Conservation (phyloP, 2,329 filamentous ascomycete species). For the Scolecobasidium constrictum region DNA sequence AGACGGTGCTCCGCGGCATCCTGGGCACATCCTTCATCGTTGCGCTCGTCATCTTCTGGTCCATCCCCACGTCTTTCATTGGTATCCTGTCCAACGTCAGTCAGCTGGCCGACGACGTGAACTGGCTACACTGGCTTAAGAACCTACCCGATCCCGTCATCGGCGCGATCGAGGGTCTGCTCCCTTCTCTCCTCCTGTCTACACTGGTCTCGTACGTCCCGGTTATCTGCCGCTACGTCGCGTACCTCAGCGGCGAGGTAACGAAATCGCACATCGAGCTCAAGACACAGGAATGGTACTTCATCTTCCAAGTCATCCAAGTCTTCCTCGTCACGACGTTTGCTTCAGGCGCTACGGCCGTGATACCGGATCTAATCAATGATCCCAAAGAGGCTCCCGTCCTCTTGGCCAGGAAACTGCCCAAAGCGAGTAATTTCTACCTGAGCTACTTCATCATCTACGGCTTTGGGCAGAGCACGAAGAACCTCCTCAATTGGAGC, state of each 20-base stretch:
- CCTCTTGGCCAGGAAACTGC: constrained; percentile 63
- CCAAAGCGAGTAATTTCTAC: constrained; percentile 85
- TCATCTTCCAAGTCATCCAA: constrained; percentile 80
- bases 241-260: constrained; percentile 1
- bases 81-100: constrained; percentile 34
- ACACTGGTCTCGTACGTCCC: constrained; percentile 81
- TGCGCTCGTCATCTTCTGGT: constrained; percentile 34
- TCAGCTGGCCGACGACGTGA: constrained; percentile 39
- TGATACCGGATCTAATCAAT: constrained; percentile 50
- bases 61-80: constrained; percentile 33
- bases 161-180: constrained; percentile 73
- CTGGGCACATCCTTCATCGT: constrained; percentile 27
- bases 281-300: constrained; percentile 85
- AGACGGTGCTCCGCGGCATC: constrained; percentile 20
- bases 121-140: constrained; percentile 64
- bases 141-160: constrained; percentile 59
- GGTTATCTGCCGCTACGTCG: constrained; percentile 59
- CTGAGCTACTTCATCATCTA: constrained; percentile 92
- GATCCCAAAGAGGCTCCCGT: constrained; percentile 51
- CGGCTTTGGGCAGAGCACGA: constrained; percentile 67
- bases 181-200: constrained; percentile 69
- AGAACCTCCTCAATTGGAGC: constrained; percentile 60
- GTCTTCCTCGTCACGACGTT: constrained; percentile 84
- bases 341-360: constrained; percentile 65
- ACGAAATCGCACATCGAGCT: constrained; percentile 63